phyloP scores from a whole-genome alignment of 192 early-diverging fungal species.

The Lunasporangiospora selenospora region DNA sequence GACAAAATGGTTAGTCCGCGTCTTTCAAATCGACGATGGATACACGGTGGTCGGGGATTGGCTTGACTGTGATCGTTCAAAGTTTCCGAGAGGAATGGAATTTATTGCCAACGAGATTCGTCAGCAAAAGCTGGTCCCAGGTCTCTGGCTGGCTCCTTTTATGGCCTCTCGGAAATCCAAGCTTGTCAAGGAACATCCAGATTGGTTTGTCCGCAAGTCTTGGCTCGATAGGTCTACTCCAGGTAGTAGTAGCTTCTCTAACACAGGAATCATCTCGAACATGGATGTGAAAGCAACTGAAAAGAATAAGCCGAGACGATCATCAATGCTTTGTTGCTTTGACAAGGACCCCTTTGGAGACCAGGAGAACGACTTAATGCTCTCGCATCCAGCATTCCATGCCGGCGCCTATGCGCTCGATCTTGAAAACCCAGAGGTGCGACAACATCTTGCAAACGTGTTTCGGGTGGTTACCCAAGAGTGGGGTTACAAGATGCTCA shows the following conservation, averaged over 20 bases:
- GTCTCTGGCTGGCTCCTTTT: slow-evolving; percentile 59
- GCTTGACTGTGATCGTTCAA: slow-evolving; percentile 46
- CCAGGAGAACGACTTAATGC: slow-evolving; percentile 2
- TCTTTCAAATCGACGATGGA: slow-evolving; percentile 63
- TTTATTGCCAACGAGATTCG: slow-evolving; percentile 43
- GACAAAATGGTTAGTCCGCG: slow-evolving; percentile 49
- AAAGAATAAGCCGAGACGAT: slow-evolving; percentile 1
- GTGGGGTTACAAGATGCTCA: slow-evolving; percentile 59
- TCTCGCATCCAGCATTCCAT: slow-evolving; percentile 50
- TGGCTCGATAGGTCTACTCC: no score
- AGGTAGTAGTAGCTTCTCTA: no score
- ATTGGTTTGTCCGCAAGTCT: slow-evolving; percentile 52
- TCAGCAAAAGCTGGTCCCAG: slow-evolving; percentile 41
- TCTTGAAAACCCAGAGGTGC: slow-evolving; percentile 49
- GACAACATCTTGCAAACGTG: slow-evolving; percentile 47
- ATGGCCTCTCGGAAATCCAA: slow-evolving; percentile 46
- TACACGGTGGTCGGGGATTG: slow-evolving; percentile 59
- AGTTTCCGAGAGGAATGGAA: slow-evolving; percentile 57
- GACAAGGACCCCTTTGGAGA: neutral
- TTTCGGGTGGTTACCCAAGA: slow-evolving; percentile 50
- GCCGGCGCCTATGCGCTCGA: slow-evolving; percentile 55
- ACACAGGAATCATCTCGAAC: neutral
- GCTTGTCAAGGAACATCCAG: slow-evolving; percentile 51
- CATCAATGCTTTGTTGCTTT: slow-evolving; percentile 19
- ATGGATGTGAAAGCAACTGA: neutral